These are phyloP conservation scores for Fusarium sp. DNA, from an alignment of 2,329 filamentous ascomycete species.

Conservation along the genomic window DNA sequence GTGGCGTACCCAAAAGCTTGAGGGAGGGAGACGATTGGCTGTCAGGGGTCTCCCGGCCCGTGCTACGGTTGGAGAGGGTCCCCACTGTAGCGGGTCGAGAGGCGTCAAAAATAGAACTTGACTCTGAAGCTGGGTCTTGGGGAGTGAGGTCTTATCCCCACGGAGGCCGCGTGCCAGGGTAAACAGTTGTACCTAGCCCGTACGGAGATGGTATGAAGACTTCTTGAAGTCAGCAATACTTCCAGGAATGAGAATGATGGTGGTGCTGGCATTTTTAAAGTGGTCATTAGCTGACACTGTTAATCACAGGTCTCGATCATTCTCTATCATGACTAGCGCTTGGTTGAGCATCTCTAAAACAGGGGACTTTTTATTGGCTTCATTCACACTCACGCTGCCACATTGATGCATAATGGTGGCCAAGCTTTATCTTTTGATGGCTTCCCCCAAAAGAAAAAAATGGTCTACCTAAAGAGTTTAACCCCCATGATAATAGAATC, in stretches of 20 bases:
- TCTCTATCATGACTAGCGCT: constrained; percentile 12
- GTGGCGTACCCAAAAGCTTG: constrained; percentile 19
- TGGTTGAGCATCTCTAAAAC: constrained; percentile 12
- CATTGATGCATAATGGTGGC: constrained; percentile 8
- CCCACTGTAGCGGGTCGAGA: constrained; percentile 28
- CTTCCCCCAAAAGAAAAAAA: constrained; percentile 11
- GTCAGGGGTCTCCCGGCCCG: constrained; percentile 11
- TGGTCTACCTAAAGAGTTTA: neutral
- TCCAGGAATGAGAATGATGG: neutral
- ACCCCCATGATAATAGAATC: constrained; percentile 35
- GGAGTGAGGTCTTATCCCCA: constrained; percentile 9
- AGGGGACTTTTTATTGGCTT: constrained; percentile 27
- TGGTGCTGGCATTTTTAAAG: neutral
- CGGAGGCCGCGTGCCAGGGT: constrained; percentile 28
- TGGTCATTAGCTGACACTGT: neutral
- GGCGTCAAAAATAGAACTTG: constrained; percentile 40
- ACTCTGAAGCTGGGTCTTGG: constrained; percentile 22
- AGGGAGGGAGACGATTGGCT: constrained; percentile 20
- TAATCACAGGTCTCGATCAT: constrained; percentile 8
- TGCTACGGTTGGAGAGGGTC: constrained; percentile 10
- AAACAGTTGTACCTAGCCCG: neutral
- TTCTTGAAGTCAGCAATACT: neutral
- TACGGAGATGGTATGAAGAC: neutral
- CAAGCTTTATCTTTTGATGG: constrained; percentile 26
- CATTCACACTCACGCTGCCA: neutral